Percentiles rank a stretch among this genome's conserved stretches.
Conservation (phyloP, 2,329 filamentous ascomycete genomes). For the Intubia oerlemansii region DNA sequence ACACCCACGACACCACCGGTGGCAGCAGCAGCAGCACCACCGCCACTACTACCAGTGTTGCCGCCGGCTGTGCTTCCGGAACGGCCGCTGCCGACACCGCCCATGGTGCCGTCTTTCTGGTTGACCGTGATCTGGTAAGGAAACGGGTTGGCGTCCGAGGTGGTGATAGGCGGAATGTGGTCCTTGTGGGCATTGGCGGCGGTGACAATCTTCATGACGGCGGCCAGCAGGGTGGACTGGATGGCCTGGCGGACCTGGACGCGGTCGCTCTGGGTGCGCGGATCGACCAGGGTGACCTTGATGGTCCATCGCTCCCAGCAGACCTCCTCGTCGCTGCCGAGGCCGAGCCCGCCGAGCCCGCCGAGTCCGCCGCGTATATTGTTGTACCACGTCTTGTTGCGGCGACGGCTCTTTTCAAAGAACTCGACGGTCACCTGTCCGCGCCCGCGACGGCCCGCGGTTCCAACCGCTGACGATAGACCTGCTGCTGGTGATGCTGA, state of each 20-base stretch:
- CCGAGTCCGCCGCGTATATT: too few species aligned
- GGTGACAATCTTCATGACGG: conserved; percentile 74
- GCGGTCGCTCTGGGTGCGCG: conserved; percentile 70
- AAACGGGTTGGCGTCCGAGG: conserved; percentile 78
- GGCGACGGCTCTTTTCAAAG: conserved; percentile 77
- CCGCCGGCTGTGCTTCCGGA: too few species aligned
- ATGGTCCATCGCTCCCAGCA: conserved; percentile 96
- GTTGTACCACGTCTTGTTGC: conserved; percentile 62
- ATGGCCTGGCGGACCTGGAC: conserved; percentile 78
- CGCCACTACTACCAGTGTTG: too few species aligned
- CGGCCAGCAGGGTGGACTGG: conserved; percentile 72
- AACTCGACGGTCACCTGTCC: conserved; percentile 78
- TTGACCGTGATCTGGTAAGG: conserved; percentile 86
- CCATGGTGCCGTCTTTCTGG: conserved; percentile 51
- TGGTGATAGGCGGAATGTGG: conserved; percentile 92
- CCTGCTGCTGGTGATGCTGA: conserved; percentile 8
- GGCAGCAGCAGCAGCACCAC: too few species aligned
- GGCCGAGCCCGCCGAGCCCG: conserved; percentile 36
- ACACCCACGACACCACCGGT: too few species aligned
- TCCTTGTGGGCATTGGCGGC: conserved; percentile 79
- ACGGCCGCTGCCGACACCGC: too few species aligned
- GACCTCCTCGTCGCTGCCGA: conserved; percentile 60
- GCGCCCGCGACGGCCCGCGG: conserved; percentile 26
- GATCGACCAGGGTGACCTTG: conserved; percentile 80
- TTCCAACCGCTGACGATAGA: conserved; percentile 11